A percentile compares a stretch with the other conserved stretches of the same genome.
These are phyloP conservation scores for Podaxis sp. DNA, from an alignment of 768 basidiomycete genomes.

Conservation along the genomic window DNA sequence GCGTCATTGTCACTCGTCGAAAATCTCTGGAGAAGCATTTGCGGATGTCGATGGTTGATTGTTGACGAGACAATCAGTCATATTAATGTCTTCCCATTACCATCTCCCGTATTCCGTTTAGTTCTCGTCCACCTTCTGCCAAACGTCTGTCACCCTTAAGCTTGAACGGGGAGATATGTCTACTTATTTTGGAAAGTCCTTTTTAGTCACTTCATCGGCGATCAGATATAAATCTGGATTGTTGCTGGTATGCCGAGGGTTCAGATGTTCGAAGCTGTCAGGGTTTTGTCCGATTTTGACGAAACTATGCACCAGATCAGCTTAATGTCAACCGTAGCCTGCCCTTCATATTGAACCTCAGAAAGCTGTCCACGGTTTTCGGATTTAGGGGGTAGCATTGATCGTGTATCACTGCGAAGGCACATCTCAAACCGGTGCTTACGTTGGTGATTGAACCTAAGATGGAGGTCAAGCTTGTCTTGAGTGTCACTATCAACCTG, in stretches of 20 bases:
- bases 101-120: background rate
- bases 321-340: background rate
- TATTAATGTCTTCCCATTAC: background rate
- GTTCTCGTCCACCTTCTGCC: background rate
- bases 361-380: background rate
- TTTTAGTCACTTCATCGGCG: background rate
- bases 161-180: background rate
- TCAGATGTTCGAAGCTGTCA: background rate
- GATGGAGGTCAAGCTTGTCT: background rate
- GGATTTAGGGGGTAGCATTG: background rate
- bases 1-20: background rate
- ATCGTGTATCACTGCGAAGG: background rate
- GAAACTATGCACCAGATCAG: too few relatives aligned
- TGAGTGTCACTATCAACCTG: background rate
- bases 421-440: too few relatives aligned
- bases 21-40: background rate
- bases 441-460: background rate
- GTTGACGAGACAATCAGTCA: background rate
- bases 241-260: background rate
- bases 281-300: too few relatives aligned
- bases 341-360: background rate
- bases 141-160: background rate
- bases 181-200: background rate
- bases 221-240: background rate
- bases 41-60: background rate